A percentile compares a stretch with the other conserved stretches of the same genome.
Evolutionary conservation across 2,329 filamentous ascomycete genomes (phyloP).

Genomic region (Xylariaceae sp.): DNA sequence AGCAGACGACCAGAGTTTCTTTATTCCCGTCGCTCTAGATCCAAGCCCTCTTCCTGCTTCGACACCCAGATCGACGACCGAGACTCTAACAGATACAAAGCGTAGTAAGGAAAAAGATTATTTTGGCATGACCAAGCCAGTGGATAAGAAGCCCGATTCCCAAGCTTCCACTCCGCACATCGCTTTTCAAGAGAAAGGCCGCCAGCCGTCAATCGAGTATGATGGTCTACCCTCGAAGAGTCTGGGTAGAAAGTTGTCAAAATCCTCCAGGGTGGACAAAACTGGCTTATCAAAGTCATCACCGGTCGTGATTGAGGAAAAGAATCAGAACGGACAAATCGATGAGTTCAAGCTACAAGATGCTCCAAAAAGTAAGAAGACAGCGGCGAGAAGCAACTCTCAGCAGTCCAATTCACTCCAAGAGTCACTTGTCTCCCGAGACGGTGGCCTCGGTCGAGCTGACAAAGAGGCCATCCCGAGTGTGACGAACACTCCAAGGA

Average conservation of each 20-base stretch:
- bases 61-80: constrained; percentile 52
- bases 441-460: constrained; percentile 35
- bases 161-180: constrained; percentile 75
- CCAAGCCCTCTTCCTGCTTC: constrained; percentile 57
- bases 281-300: constrained; percentile 31
- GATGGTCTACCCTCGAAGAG: constrained; percentile 51
- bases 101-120: constrained; percentile 56
- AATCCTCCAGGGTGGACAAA: constrained; percentile 36
- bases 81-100: constrained; percentile 40
- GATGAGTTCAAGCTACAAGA: constrained; percentile 79
- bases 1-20: constrained; percentile 62
- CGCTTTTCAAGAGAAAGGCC: constrained; percentile 80
- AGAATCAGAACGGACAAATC: constrained; percentile 34
- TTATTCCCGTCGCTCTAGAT: constrained; percentile 73
- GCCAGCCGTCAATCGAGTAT: constrained; percentile 59
- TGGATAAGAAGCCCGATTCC: constrained; percentile 47
- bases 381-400: constrained; percentile 41
- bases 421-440: constrained; percentile 35
- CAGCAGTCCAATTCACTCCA: constrained; percentile 37
- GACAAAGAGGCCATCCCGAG: constrained; percentile 31
- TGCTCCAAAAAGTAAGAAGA: constrained; percentile 63
- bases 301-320: constrained; percentile 36
- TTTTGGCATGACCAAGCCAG: constrained; percentile 46
- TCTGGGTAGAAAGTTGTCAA: constrained; percentile 46
- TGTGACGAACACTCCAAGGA: constrained; percentile 43